Evolutionary conservation across 2,329 filamentous ascomycete genomes (phyloP).

Genomic region (Sarocladiaceae sp.): DNA sequence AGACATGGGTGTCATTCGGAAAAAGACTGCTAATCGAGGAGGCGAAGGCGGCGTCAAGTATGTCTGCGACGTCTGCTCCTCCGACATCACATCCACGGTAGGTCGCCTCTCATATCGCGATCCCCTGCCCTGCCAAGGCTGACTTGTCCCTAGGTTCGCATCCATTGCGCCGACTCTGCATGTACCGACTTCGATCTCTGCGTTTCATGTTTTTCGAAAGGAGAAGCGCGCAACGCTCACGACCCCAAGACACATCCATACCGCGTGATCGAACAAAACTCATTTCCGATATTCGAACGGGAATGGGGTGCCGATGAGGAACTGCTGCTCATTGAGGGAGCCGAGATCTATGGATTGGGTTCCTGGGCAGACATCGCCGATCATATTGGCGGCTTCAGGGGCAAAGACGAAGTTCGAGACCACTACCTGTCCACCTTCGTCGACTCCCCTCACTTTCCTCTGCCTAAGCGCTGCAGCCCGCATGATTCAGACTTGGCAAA

Average conservation of each 20-base stretch:
- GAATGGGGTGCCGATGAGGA: constrained; percentile 99
- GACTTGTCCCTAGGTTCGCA: constrained; percentile 63
- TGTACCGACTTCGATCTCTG: constrained; percentile 97
- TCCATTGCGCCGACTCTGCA: constrained; percentile 74
- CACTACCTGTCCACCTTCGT: constrained; percentile 90
- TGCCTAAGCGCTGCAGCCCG: constrained; percentile 81
- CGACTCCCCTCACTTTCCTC: constrained; percentile 73
- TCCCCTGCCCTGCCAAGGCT: constrained; percentile 8
- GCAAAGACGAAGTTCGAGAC: constrained; percentile 91
- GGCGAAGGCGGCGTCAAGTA: constrained; percentile 90
- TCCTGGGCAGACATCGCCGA: constrained; percentile 98
- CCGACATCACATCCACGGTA: constrained; percentile 95
- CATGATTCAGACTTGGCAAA: constrained; percentile 73
- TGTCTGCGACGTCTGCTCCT: constrained; percentile 94
- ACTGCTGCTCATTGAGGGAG: constrained; percentile 84
- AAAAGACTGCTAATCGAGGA: constrained; percentile 82
- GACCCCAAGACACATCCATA: constrained; percentile 81
- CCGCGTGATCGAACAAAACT: constrained; percentile 96
- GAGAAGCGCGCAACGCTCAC: constrained; percentile 74
- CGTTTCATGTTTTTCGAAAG: constrained; percentile 86
- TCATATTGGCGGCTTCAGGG: constrained; percentile 91
- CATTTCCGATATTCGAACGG: constrained; percentile 88
- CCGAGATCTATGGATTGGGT: constrained; percentile 90
- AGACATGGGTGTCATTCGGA: constrained; percentile 86
- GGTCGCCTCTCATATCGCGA: constrained; percentile 26